These are phyloP conservation scores for Citrus maxima DNA, from an alignment of 345 rosid genomes.

Conservation along the genomic window DNA sequence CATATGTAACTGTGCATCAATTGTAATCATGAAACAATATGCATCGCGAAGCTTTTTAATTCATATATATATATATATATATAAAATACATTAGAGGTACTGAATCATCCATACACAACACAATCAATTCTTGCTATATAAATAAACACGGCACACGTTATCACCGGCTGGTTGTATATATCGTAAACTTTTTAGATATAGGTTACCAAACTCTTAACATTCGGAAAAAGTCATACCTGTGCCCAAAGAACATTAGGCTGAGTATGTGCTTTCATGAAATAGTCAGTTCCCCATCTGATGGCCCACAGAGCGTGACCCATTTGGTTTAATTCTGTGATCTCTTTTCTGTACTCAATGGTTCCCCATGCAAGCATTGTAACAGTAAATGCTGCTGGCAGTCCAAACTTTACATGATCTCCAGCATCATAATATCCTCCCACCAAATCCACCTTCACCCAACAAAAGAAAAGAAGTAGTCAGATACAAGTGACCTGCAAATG, in stretches of 20 bases:
- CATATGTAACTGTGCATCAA: not conserved
- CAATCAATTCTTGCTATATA: not conserved
- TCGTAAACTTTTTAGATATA: too few relatives aligned
- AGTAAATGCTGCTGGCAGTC: constrained; percentile 81
- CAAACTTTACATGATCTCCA: constrained; percentile 91
- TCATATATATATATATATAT: too few relatives aligned
- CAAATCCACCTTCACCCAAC: constrained; percentile 51
- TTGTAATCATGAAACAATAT: not conserved
- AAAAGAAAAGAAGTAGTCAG: not conserved
- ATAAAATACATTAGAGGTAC: not conserved
- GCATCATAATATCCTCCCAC: constrained; percentile 94
- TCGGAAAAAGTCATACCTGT: constrained; percentile 35
- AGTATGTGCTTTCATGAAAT: constrained; percentile 73
- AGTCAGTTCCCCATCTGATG: constrained; percentile 81
- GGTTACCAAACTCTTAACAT: too few relatives aligned
- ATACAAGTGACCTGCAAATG: too few relatives aligned
- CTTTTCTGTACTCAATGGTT: constrained; percentile 52
- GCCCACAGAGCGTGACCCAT: constrained; percentile 58
- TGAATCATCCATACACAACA: not conserved
- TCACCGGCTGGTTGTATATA: too few relatives aligned
- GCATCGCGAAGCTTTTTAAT: not conserved
- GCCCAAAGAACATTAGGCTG: constrained; percentile 76
- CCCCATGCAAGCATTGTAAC: constrained; percentile 82
- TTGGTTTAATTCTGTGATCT: constrained; percentile 52
- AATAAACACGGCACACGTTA: too few relatives aligned